Base-by-base conservation (phyloP, 2,329 filamentous ascomycete genomes). In the Xylariaceae sp. region DNA sequence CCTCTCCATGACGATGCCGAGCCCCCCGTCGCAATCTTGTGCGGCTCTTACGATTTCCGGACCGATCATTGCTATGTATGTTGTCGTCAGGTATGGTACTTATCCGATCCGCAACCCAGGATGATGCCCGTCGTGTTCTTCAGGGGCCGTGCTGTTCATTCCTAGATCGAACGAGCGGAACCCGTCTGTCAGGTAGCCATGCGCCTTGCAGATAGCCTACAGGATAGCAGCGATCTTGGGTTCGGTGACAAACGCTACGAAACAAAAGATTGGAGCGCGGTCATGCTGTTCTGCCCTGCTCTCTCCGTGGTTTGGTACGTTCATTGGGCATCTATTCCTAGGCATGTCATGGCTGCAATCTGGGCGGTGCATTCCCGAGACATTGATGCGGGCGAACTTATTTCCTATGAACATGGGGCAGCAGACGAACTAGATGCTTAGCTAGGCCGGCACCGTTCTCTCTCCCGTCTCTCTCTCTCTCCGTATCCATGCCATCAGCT, bases 161-260 rank as follows among this genome's bases (percentile, higher is more conserved):
- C 30, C 6, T 8, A 34, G 35, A 37, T 17, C 23, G 30, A 44
- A 18, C n/a, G 50, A 42, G 54, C 42, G 57, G 48, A 47, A 48
- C 23, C 37, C 6, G 7, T 52, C 37, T 47, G 10, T 37, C 17
- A 56, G 47, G 35, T 54, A 7, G 37, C 8, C 34, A 30, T 42
- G 15, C 18, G 55, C 39, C 44, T 35, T 30, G 23, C 23, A 30
- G 23, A 30, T 30, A 30, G 23, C 23, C 23, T 30, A 30, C 23
- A 30, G 23, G 23, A 30, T 30, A 5, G 23, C 4, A 30, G 23
- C 23, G 23, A 45, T 59, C 10, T 42, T 55, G 44, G 55, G 34
- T n/a, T 18, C 23, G 23, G 34, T 52, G 56, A 48, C 61, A 64
- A 64, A 64, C 62, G 58, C 61, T 53, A 61, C 57, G 61, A 63